phyloP scores from a whole-genome alignment of 495 filamentous ascomycete species.

The Hypoxylon fragiforme region DNA sequence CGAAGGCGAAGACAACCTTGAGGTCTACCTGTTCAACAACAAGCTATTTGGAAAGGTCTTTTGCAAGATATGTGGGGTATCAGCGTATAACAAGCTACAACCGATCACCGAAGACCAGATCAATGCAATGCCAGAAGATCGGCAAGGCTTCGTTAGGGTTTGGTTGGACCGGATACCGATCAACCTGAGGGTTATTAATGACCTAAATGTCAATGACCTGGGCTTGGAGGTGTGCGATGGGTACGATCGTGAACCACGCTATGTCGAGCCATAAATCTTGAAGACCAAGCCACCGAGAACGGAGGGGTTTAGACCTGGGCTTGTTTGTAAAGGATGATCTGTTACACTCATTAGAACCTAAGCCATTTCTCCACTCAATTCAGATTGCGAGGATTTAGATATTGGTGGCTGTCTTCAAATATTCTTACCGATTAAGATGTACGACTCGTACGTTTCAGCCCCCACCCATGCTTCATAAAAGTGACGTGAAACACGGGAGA shows the following conservation, averaged over 20 bases:
- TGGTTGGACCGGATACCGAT: conserved; percentile 15
- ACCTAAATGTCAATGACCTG: conserved; percentile 35
- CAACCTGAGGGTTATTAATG: conserved; percentile 42
- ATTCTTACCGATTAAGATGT: too few relatives aligned
- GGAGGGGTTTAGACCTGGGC: not conserved
- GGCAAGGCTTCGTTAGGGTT: conserved; percentile 1
- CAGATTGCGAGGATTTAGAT: too few relatives aligned
- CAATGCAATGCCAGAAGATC: conserved; percentile 21
- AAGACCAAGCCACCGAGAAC: conserved; percentile 2
- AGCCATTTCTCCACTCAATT: not conserved
- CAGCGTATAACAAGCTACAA: conserved; percentile 20
- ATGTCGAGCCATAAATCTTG: conserved; percentile 43
- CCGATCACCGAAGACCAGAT: conserved; percentile 23
- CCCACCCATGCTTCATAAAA: too few relatives aligned
- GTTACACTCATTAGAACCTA: too few relatives aligned
- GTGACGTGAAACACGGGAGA: too few relatives aligned
- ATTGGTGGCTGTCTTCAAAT: too few relatives aligned
- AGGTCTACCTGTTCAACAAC: conserved; percentile 39
- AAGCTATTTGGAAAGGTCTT: conserved; percentile 41
- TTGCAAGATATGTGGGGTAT: conserved; percentile 51
- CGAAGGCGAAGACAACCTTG: conserved; percentile 41
- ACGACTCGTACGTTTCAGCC: too few relatives aligned
- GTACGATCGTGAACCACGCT: conserved; percentile 32
- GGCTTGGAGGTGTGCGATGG: conserved; percentile 33
- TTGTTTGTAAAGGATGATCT: not conserved